Conservation (phyloP, 176 grass and related monocot species). For the Eleusine coracana region DNA sequence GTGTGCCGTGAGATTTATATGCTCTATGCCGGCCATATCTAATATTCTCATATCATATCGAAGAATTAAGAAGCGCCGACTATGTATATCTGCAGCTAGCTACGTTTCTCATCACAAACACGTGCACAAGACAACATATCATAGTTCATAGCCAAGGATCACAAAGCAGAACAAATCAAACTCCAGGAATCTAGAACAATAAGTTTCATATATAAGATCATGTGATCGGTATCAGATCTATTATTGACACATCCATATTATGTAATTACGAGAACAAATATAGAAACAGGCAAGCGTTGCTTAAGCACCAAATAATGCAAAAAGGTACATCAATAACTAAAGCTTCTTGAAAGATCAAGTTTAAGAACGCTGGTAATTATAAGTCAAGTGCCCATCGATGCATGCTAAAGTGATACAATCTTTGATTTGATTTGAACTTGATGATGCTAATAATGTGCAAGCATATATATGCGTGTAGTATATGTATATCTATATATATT, state of each 20-base stretch:
- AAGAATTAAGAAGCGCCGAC: neutral
- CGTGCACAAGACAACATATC: slow-evolving; percentile 37
- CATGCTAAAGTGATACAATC: neutral
- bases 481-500: neutral
- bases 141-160: slow-evolving; percentile 38
- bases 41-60: slow-evolving; percentile 12
- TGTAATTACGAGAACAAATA: neutral
- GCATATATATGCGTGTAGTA: neutral
- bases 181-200: slow-evolving; percentile 47
- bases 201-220: slow-evolving; percentile 23
- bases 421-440: slow-evolving; percentile 12
- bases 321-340: neutral
- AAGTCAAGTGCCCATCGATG: neutral
- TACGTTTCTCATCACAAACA: slow-evolving; percentile 38
- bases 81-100: neutral
- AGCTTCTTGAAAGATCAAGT: neutral
- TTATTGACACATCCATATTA: neutral
- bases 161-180: slow-evolving; percentile 39
- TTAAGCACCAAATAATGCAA: slow-evolving; percentile 3
- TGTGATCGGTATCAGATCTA: slow-evolving; percentile 21
- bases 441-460: neutral
- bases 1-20: neutral
- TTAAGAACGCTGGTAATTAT: neutral
- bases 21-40: slow-evolving; percentile 10
- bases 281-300: neutral